Evolutionary conservation across 805 yeast species (phyloP).

Genomic region (Middelhovenomyces tepae): DNA sequence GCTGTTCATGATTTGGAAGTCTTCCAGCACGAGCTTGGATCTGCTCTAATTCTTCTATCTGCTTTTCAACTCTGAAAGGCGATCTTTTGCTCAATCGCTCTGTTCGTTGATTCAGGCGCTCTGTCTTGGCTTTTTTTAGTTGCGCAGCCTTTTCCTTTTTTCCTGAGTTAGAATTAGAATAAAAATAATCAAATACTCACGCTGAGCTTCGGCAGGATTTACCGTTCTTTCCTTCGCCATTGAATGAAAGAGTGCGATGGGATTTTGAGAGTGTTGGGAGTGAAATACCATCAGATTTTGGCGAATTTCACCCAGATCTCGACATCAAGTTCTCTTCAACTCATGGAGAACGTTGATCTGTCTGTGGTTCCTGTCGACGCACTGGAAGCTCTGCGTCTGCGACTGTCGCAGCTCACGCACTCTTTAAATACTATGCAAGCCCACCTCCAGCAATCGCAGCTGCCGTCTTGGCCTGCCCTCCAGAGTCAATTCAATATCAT

Average conservation of each 20-base stretch:
- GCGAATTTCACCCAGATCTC: not conserved
- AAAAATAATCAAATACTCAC: slow-evolving; percentile 11
- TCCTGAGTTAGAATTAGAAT: slow-evolving; percentile 15
- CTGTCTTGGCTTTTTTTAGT: slow-evolving; percentile 21
- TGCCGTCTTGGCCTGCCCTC: slow-evolving; percentile 53
- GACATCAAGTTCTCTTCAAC: not conserved
- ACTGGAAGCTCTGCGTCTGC: slow-evolving; percentile 52
- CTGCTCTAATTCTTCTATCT: slow-evolving; percentile 19
- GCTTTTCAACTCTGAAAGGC: slow-evolving; percentile 12
- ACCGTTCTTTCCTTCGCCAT: slow-evolving; percentile 16
- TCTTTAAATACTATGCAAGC: slow-evolving; percentile 50
- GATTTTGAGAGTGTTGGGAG: not conserved
- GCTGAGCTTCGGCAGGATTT: slow-evolving; percentile 20
- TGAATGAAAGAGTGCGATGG: not conserved
- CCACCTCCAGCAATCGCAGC: slow-evolving; percentile 38
- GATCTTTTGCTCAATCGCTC: slow-evolving; percentile 18
- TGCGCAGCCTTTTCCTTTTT: slow-evolving; percentile 22
- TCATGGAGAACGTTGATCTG: slow-evolving; percentile 23
- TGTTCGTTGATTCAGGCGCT: slow-evolving; percentile 16
- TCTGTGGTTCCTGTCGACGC: slow-evolving; percentile 51
- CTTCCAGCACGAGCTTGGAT: slow-evolving; percentile 8
- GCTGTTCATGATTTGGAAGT: slow-evolving; percentile 20
- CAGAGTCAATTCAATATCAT: slow-evolving; percentile 81
- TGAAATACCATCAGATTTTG: not conserved
- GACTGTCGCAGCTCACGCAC: slow-evolving; percentile 54